phyloP scores from a whole-genome alignment of 2,329 filamentous ascomycete species.

The Fusarium agapanthi region DNA sequence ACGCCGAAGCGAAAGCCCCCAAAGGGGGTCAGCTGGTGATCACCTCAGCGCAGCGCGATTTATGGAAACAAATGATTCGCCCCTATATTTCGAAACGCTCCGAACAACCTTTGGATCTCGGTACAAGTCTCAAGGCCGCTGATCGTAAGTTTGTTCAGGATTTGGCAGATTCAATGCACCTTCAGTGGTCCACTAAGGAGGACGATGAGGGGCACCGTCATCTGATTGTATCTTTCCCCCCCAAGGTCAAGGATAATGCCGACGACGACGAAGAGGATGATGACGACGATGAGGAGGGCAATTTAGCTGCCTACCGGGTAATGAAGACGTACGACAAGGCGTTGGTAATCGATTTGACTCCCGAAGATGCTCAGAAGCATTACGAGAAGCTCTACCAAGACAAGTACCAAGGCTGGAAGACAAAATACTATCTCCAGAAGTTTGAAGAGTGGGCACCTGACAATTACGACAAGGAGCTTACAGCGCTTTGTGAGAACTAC shows the following conservation, averaged over 20 bases:
- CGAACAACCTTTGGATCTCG: conserved; percentile 74
- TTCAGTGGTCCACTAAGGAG: conserved; percentile 66
- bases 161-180: conserved; percentile 71
- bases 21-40: conserved; percentile 73
- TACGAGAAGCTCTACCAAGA: conserved; percentile 88
- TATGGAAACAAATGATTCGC: conserved; percentile 84
- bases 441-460: conserved; percentile 86
- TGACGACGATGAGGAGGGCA: conserved; percentile 78
- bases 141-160: conserved; percentile 95
- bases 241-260: conserved; percentile 44
- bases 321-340: conserved; percentile 93
- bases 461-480: conserved; percentile 78
- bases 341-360: conserved; percentile 79
- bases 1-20: conserved; percentile 61
- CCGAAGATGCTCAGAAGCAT: conserved; percentile 79
- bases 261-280: conserved; percentile 63
- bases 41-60: conserved; percentile 79
- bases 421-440: conserved; percentile 90
- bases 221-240: conserved; percentile 60
- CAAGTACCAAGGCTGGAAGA: conserved; percentile 93
- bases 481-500: conserved; percentile 90
- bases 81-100: conserved; percentile 80
- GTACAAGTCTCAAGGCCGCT: conserved; percentile 75
- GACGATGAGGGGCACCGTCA: conserved; percentile 65
- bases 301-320: conserved; percentile 84